A percentile compares a stretch with the other conserved stretches of the same genome.
These are phyloP conservation scores for Dryadomyces quercivorus DNA, from an alignment of 2,329 filamentous ascomycete genomes.

Conservation along the genomic window DNA sequence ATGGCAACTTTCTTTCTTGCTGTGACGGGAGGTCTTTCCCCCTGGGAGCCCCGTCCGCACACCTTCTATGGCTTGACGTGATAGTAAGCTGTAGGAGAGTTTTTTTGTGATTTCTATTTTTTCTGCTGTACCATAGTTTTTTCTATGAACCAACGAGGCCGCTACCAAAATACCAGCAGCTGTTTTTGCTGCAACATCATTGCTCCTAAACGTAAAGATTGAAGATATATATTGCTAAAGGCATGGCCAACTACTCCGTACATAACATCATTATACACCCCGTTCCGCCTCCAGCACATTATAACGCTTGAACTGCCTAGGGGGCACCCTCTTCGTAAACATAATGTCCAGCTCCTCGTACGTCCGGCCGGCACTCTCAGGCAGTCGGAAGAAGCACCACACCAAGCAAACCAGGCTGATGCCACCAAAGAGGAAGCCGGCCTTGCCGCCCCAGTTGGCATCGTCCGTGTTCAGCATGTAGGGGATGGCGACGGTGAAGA, in stretches of 20 bases:
- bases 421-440: constrained; percentile 29
- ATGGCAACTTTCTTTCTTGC: not conserved
- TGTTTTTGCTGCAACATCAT: too few relatives aligned
- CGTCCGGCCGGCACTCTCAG: constrained; percentile 22
- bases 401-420: constrained; percentile 30
- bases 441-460: constrained; percentile 28
- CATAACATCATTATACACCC: too few relatives aligned
- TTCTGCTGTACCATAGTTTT: not conserved
- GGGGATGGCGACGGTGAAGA: constrained; percentile 25
- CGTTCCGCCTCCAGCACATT: not conserved
- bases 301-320: constrained; percentile 8
- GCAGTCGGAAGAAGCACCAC: constrained; percentile 39
- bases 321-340: constrained; percentile 18
- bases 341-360: constrained; percentile 8
- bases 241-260: too few relatives aligned
- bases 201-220: too few relatives aligned
- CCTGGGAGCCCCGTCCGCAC: not conserved
- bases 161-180: too few relatives aligned
- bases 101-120: not conserved
- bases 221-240: too few relatives aligned
- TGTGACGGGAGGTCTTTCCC: not conserved
- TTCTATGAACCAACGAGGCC: not conserved
- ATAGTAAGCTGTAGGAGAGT: not conserved
- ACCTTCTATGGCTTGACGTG: not conserved
- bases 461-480: constrained; percentile 22